Evolutionary conservation across 2,329 filamentous ascomycete genomes (phyloP).

Genomic region (Penicillium sp.): DNA sequence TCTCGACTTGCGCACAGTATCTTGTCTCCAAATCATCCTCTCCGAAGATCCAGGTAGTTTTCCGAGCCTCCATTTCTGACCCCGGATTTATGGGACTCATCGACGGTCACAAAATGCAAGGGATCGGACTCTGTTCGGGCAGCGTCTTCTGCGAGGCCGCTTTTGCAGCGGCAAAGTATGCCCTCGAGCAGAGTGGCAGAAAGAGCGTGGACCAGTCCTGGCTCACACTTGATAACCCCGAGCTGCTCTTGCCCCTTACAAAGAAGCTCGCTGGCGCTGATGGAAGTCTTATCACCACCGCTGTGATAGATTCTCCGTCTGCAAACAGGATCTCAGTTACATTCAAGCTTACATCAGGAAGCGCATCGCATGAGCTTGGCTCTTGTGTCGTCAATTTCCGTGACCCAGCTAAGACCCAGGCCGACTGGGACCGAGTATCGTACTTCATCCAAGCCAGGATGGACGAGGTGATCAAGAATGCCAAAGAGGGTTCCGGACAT

Average conservation of each 20-base stretch:
- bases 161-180: conserved; percentile 67
- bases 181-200: conserved; percentile 4
- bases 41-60: background rate
- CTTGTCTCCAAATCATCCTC: background rate
- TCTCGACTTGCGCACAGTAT: background rate
- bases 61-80: background rate
- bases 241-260: background rate
- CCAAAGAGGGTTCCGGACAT: background rate
- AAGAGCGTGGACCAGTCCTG: background rate
- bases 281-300: background rate
- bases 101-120: conserved; percentile 29
- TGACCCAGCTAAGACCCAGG: background rate
- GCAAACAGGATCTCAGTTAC: background rate
- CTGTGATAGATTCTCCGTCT: background rate
- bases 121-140: conserved; percentile 68
- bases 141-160: conserved; percentile 67
- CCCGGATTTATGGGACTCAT: background rate
- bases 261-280: background rate
- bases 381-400: background rate
- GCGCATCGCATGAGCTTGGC: background rate
- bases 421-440: background rate
- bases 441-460: background rate
- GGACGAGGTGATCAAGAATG: background rate
- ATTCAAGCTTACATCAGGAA: background rate
- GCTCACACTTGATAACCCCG: background rate